These are phyloP conservation scores for Aspergillus ellipticus DNA, from an alignment of 495 filamentous ascomycete species.

Conservation along the genomic window DNA sequence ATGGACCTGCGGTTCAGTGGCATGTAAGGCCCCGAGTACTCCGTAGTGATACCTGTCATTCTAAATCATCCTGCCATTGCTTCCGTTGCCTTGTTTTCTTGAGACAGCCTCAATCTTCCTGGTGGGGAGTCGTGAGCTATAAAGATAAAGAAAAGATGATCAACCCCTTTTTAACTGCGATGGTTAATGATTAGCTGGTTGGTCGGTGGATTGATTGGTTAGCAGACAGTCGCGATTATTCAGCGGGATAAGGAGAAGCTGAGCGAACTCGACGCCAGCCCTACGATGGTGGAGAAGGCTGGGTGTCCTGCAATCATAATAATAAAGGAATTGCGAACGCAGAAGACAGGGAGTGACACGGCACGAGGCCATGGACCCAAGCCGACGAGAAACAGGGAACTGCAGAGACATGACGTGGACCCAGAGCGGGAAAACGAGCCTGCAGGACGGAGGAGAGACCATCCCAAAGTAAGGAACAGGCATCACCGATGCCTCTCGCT, in stretches of 20 bases:
- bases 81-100: neutral
- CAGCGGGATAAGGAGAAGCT: neutral
- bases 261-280: neutral
- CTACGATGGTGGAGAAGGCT: neutral
- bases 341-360: neutral
- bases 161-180: too few relatives aligned
- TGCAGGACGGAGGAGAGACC: too few relatives aligned
- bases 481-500: neutral
- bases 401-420: neutral
- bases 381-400: neutral
- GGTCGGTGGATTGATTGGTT: neutral
- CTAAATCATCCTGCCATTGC: neutral
- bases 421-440: neutral
- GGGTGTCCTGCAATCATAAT: neutral
- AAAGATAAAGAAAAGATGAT: neutral
- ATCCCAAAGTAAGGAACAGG: neutral
- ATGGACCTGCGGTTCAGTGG: neutral
- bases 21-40: neutral
- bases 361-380: neutral
- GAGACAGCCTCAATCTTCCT: neutral
- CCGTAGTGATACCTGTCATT: slow-evolving; percentile 3
- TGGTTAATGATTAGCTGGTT: neutral
- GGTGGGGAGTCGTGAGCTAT: neutral
- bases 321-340: neutral
- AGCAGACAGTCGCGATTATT: too few relatives aligned